phyloP scores from a whole-genome alignment of 495 filamentous ascomycete species.

The Lindgomyces ingoldianus region DNA sequence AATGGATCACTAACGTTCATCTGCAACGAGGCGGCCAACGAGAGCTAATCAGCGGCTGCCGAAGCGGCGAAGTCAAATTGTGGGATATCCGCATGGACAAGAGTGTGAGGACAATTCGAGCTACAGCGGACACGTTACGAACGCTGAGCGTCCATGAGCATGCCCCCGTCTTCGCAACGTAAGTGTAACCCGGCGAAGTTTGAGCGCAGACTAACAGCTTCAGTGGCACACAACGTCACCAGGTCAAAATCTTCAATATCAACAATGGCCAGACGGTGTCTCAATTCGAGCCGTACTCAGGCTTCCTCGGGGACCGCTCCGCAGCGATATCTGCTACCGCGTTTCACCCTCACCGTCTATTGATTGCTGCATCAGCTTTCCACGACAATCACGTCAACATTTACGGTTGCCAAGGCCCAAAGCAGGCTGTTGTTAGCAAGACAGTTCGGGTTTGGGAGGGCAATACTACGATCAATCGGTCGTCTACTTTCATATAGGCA shows the following conservation, averaged over 20 bases:
- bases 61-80: constrained; percentile 88
- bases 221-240: constrained; percentile 84
- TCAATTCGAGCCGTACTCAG: constrained; percentile 80
- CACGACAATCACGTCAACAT: constrained; percentile 74
- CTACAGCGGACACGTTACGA: constrained; percentile 72
- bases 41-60: constrained; percentile 82
- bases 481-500: constrained; percentile 9
- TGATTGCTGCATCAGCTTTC: constrained; percentile 79
- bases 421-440: constrained; percentile 22
- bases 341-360: constrained; percentile 94
- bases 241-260: constrained; percentile 89
- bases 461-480: constrained; percentile 2
- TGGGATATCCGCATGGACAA: constrained; percentile 92
- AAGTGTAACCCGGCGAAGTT: constrained; percentile 49
- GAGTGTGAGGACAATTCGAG: constrained; percentile 69
- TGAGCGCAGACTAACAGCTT: constrained; percentile 35
- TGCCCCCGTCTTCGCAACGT: constrained; percentile 94
- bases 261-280: constrained; percentile 65
- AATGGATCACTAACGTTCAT: constrained; percentile 93
- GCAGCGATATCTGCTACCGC: constrained; percentile 83
- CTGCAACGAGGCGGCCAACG: constrained; percentile 94
- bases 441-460: constrained; percentile 24
- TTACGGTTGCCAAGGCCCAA: constrained; percentile 57
- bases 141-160: constrained; percentile 95
- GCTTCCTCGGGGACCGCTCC: constrained; percentile 69